Evolutionary conservation across 345 rosid genomes (phyloP), one percentile per base, ranked within the genome.

Genomic region (Eucalyptus dawsonii): DNA sequence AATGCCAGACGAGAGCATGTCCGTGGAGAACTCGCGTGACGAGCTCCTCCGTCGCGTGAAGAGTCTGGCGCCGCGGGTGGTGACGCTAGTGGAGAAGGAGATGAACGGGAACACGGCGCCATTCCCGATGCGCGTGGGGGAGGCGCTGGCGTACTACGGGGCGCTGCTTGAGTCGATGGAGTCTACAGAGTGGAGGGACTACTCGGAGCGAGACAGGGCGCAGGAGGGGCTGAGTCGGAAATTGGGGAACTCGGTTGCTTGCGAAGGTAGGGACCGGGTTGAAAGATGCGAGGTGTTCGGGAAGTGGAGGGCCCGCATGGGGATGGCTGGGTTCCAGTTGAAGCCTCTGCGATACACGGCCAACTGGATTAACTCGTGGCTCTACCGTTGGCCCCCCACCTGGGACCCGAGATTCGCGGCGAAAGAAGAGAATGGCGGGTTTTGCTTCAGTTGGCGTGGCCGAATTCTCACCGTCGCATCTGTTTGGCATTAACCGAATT

Each of bases 241-340:
- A 89, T 88, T 97, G 7, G 89, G 88, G 22, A 97, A 97, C 95
- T 92, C 94, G 89, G 94, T 97, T 50, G 96, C 98, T 14, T 97
- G 98, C 31, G 99, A 97, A 91, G 98, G 97, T 49, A 88, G 95
- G 89, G 95, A 97, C 80, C 94, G 99, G 21, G 91, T 96, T 2
- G 99, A 95, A 91, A 95, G 99, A 91, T 96, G 99, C 91, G 98
- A 97, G 91, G 98, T 97, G 87, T 97, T 94, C 21, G 98, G 97
- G 87, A 95, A 97, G 56, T 17, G 56, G 22, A 17, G 56, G 9
- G 56, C 22, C 56, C 22, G 56, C 56, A 51, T 51, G 56, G 92
- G 94, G 60, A 96, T 96, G 99, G 98, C 99, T 2, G 99, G 99
- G 90, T 97, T 97, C 91, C 90, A 92, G 94, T 83, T 90, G 14